Conservation (phyloP, 257 asterid species). For the Solanum sejunctum region DNA sequence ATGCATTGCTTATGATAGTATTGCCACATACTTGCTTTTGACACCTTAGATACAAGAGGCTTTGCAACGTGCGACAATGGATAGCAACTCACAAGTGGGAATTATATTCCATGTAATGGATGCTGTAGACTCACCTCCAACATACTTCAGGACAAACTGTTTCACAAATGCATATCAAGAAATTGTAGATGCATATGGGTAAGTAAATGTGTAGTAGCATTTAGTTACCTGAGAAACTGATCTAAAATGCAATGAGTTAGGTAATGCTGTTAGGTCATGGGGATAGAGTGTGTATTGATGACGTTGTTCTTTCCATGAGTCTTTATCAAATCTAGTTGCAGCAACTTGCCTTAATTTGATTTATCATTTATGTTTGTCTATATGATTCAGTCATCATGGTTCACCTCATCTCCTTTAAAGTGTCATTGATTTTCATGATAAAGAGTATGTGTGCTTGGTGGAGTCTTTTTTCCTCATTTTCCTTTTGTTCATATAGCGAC, state of each 20-base stretch:
- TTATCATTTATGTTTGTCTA: neutral
- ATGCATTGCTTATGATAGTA: constrained; percentile 1
- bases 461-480: neutral
- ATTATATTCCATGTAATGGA: constrained; percentile 89
- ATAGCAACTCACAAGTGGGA: constrained; percentile 92
- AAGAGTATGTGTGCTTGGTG: neutral
- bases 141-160: constrained; percentile 71
- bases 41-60: constrained; percentile 81
- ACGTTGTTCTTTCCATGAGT: neutral
- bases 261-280: neutral
- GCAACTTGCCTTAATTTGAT: neutral
- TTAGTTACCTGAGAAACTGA: neutral
- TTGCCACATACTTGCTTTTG: constrained; percentile 6
- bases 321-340: neutral
- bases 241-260: neutral
- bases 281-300: neutral
- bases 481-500: neutral
- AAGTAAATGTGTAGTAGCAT: constrained; percentile 14
- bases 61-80: constrained; percentile 84
- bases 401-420: neutral
- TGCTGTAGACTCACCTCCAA: constrained; percentile 79
- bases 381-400: neutral
- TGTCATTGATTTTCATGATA: neutral
- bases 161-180: constrained; percentile 90
- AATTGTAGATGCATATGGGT: constrained; percentile 99